Percentiles rank a stretch among this genome's conserved stretches.
These are phyloP conservation scores for Phenoliferia sp. DNA, from an alignment of 1,284 basidiomycete species.

Conservation along the genomic window DNA sequence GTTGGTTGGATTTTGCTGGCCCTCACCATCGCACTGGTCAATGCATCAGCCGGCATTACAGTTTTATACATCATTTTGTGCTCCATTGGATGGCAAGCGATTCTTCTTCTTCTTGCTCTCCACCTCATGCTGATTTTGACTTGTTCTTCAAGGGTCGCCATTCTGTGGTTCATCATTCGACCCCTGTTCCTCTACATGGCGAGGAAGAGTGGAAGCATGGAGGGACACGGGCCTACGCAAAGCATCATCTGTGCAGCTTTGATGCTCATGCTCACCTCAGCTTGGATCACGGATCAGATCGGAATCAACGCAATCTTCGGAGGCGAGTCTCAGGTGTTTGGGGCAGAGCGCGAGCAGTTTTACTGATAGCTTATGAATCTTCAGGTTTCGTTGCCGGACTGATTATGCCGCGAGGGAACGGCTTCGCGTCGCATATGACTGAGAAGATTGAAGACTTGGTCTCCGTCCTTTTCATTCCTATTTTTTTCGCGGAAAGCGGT, in stretches of 20 bases:
- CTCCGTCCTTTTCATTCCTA: constrained; percentile 63
- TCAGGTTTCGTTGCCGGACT: constrained; percentile 78
- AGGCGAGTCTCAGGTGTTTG: too few relatives aligned
- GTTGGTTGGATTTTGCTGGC: constrained; percentile 61
- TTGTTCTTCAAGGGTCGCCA: constrained; percentile 46
- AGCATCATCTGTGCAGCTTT: constrained; percentile 70
- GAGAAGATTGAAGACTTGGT: constrained; percentile 63
- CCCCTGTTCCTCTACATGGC: constrained; percentile 35
- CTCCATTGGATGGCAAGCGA: constrained; percentile 63
- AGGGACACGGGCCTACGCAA: constrained; percentile 63
- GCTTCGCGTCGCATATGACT: constrained; percentile 63
- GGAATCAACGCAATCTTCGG: constrained; percentile 76
- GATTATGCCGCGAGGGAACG: constrained; percentile 66
- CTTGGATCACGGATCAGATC: constrained; percentile 84
- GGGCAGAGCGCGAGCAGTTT: too few relatives aligned
- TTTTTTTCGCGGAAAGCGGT: constrained; percentile 38
- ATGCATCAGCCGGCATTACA: constrained; percentile 63
- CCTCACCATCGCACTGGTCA: constrained; percentile 82
- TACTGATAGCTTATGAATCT: too few relatives aligned
- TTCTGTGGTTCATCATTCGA: constrained; percentile 70
- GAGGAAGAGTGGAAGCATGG: constrained; percentile 70
- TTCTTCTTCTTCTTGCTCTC: neutral
- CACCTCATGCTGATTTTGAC: neutral
- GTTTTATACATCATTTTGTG: constrained; percentile 70
- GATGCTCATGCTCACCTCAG: constrained; percentile 61